Percentiles rank a stretch among this genome's conserved stretches.
Conservation (phyloP, 1,284 basidiomycete species). For the Schizophyllum amplum region DNA sequence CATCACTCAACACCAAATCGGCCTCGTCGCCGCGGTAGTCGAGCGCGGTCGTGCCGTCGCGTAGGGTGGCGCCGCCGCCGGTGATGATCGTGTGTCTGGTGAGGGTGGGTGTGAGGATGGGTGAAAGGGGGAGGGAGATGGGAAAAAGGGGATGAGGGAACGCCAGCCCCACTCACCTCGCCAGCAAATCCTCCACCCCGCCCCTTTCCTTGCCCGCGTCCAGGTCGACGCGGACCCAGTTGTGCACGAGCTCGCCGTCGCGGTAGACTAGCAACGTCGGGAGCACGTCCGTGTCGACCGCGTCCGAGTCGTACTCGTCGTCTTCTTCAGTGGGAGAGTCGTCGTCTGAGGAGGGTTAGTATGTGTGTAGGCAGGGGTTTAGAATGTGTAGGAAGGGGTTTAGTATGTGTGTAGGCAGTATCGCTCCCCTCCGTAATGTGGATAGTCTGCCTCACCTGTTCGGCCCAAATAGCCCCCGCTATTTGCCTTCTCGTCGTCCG, state of each 20-base stretch:
- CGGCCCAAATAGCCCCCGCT: conserved; percentile 12
- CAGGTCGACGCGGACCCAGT: conserved; percentile 83
- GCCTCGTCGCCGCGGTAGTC: background rate
- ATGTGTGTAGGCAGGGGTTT: too few relatives aligned
- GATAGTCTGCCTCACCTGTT: conserved; percentile 37
- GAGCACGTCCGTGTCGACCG: conserved; percentile 72
- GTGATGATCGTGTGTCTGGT: background rate
- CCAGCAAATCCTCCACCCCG: conserved; percentile 61
- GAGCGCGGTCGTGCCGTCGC: background rate
- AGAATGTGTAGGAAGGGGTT: too few relatives aligned
- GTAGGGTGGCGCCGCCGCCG: background rate
- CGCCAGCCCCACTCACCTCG: conserved; percentile 35
- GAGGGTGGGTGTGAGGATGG: background rate
- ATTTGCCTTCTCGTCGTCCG: conserved; percentile 28
- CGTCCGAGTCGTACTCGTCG: conserved; percentile 34
- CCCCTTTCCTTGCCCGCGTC: conserved; percentile 48
- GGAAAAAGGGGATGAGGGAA: too few relatives aligned
- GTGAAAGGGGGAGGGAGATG: background rate
- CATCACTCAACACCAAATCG: background rate
- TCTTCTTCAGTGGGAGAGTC: conserved; percentile 25
- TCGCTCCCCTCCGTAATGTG: conserved; percentile 29
- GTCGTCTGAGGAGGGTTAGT: conserved; percentile 10
- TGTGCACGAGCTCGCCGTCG: conserved; percentile 72
- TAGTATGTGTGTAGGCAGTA: too few relatives aligned
- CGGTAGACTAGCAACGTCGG: conserved; percentile 80